Evolutionary conservation across 192 early-diverging fungal species (phyloP), one percentile per base, ranked within the genome.

Genomic region (Coemansia sp.): DNA sequence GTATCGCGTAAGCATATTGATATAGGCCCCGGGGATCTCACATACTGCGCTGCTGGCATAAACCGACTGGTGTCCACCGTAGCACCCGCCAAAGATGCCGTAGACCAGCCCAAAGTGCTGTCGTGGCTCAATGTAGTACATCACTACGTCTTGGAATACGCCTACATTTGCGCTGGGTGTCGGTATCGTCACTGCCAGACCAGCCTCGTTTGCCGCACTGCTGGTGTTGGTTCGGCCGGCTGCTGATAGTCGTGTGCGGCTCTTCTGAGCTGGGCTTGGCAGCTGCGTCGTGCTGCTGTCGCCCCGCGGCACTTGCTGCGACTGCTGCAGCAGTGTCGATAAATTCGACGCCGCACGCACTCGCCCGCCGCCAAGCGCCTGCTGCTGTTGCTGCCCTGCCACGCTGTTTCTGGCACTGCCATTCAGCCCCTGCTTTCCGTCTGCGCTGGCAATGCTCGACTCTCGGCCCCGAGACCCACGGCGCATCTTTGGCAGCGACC

Each of bases 81-180:
- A 93, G 42, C 92, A 86, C 8, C 88, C 87, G 58, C 85, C 76
- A 9, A 95, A 73, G 6, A 84, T 82, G 23, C 88, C 85, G 11
- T 88, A 73, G 1, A 91, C 78, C 16, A 95, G 71, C 6, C 93
- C 93, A 39, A 92, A 77, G 62, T 94, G 91, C 60, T 94, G 91
- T 6, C 93, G 83, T 8, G 93, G 90, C 59, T 95, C 93, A 23
- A 94, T 77, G 74, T 88, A 87, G 13, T 67, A 85, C 39, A 91
- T 60, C n/a, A 92, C 64, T 2, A 86, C 85, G 48, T 93, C 72
- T 13, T 63, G 62, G 48, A 66, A 66, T 37, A 66, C 68, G 2
- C 62, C 68, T 20, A 66, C 68, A 10, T 66, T 70, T 13, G 73
- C 68, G 33, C 68, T 70, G 28, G 63, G 67, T 26, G 72, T 69